phyloP scores from a whole-genome alignment of 2,329 filamentous ascomycete genomes.

The Pyrenophora tritici-repentis region DNA sequence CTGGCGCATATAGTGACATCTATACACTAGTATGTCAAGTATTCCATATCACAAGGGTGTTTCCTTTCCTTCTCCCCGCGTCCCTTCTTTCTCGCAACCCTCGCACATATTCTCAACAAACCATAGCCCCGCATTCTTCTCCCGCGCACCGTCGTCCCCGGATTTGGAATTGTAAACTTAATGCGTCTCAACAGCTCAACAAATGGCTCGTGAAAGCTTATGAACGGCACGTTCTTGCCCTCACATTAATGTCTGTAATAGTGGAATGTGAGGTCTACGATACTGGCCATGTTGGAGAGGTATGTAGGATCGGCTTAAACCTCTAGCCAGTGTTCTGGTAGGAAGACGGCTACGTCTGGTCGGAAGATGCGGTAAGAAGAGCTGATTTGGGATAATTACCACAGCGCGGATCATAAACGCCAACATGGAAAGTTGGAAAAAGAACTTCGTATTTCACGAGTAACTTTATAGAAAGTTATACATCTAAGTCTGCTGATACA shows the following conservation, averaged over 20 bases:
- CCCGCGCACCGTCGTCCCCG: not conserved
- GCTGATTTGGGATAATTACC: slow-evolving; percentile 20
- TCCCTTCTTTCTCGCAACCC: not conserved
- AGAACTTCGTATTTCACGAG: too few relatives aligned
- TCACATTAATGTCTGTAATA: slow-evolving; percentile 34
- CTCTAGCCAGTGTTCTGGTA: slow-evolving; percentile 27
- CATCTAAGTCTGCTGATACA: too few relatives aligned
- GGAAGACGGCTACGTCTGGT: slow-evolving; percentile 22
- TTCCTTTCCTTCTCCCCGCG: too few relatives aligned
- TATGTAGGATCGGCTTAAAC: slow-evolving; percentile 37
- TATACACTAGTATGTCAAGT: too few relatives aligned
- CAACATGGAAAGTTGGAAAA: too few relatives aligned
- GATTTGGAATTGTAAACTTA: not conserved
- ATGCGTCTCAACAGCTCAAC: slow-evolving; percentile 12
- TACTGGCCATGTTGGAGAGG: slow-evolving; percentile 29
- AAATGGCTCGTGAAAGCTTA: slow-evolving; percentile 44
- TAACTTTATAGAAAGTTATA: too few relatives aligned
- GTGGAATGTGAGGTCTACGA: slow-evolving; percentile 31
- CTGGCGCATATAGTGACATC: too few relatives aligned
- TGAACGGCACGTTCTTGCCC: slow-evolving; percentile 30
- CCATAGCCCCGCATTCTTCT: not conserved
- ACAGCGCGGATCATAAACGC: too few relatives aligned
- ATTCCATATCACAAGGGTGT: too few relatives aligned
- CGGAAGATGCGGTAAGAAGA: slow-evolving; percentile 21
- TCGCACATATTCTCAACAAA: not conserved